phyloP scores from a whole-genome alignment of 306 rosid genomes.

The Casuarina cunninghamiana region DNA sequence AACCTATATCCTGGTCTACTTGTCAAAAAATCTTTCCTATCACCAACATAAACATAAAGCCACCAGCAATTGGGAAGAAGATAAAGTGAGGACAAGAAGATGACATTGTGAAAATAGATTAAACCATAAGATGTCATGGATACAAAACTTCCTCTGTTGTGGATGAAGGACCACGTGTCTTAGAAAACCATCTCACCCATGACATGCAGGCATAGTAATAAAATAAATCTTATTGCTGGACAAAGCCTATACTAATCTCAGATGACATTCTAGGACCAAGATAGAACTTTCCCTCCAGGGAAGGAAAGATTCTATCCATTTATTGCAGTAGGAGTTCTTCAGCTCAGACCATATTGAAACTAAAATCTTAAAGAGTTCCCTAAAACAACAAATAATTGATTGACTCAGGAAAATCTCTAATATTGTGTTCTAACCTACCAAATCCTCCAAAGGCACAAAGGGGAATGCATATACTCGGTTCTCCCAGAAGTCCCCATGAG shows the following conservation, averaged over 20 bases:
- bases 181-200: not conserved
- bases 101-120: not conserved
- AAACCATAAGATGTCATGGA: not conserved
- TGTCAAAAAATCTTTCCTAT: not conserved
- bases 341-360: not conserved
- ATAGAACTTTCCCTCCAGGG: not conserved
- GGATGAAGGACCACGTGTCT: not conserved
- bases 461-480: not conserved
- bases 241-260: not conserved
- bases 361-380: not conserved
- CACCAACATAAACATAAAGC: not conserved
- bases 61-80: not conserved
- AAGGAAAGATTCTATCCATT: not conserved
- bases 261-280: not conserved
- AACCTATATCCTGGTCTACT: not conserved
- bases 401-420: not conserved
- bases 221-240: not conserved
- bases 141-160: not conserved
- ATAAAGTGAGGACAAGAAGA: not conserved
- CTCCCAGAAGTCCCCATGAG: not conserved
- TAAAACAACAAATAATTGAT: not conserved
- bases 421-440: not conserved
- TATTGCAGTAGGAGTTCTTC: not conserved
- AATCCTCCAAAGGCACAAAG: not conserved
- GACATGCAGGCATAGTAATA: not conserved